Conservation (phyloP, 345 rosid genomes). For the Crucihimalaya himalaica region DNA sequence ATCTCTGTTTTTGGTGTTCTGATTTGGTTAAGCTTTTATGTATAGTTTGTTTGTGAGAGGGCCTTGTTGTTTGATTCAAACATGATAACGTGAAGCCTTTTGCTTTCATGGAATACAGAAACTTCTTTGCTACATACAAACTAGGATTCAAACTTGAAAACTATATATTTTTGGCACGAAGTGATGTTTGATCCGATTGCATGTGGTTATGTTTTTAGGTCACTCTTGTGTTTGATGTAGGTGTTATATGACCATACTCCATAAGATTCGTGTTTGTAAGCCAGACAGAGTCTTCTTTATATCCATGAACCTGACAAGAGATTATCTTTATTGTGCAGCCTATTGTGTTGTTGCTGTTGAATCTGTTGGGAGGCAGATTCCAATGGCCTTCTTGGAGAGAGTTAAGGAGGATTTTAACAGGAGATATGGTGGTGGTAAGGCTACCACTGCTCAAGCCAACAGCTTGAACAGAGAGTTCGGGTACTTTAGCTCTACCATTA, state of each 20-base stretch:
- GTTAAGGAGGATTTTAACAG: constrained; percentile 80
- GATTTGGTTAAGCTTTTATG: neutral
- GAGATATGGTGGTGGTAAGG: constrained; percentile 90
- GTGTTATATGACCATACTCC: neutral
- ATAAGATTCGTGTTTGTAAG: neutral
- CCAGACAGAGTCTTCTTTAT: neutral
- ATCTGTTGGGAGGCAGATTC: constrained; percentile 83
- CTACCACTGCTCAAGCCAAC: constrained; percentile 70
- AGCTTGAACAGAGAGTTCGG: constrained; percentile 82
- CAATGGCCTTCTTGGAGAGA: constrained; percentile 85
- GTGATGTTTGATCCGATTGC: neutral
- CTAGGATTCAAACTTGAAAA: too few relatives aligned
- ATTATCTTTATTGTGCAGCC: constrained; percentile 47
- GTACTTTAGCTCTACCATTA: constrained; percentile 30
- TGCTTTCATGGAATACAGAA: neutral
- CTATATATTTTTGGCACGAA: neutral
- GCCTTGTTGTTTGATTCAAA: neutral
- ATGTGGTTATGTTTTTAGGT: neutral
- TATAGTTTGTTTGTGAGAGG: neutral
- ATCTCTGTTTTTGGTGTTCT: too few relatives aligned
- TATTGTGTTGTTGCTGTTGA: constrained; percentile 92
- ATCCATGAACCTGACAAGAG: neutral
- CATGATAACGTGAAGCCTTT: too few relatives aligned
- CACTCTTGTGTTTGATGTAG: neutral
- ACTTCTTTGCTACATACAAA: too few relatives aligned